These are phyloP conservation scores for Catunica adiposa DNA, from an alignment of 2,329 filamentous ascomycete genomes.

Conservation along the genomic window DNA sequence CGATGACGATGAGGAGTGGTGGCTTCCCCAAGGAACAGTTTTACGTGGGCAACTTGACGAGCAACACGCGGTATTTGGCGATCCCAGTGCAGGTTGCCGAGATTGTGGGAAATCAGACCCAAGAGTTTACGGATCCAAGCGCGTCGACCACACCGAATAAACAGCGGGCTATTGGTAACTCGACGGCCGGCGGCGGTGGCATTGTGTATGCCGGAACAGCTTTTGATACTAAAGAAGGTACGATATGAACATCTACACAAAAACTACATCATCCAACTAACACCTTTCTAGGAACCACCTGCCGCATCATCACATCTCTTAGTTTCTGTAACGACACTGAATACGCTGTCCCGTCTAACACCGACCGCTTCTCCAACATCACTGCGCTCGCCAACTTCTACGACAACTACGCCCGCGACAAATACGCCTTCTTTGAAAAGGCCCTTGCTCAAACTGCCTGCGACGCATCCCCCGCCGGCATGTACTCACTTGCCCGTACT, in stretches of 20 bases:
- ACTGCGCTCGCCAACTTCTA: constrained; percentile 54
- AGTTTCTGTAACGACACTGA: constrained; percentile 76
- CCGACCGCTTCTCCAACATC: constrained; percentile 40
- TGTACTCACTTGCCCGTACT: constrained; percentile 63
- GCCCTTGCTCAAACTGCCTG: constrained; percentile 74
- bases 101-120: constrained; percentile 28
- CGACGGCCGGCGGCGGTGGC: constrained; percentile 49
- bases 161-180: not conserved
- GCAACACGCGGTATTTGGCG: constrained; percentile 53
- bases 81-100: constrained; percentile 50
- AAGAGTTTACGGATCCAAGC: constrained; percentile 17
- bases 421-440: constrained; percentile 65
- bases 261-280: not conserved
- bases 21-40: constrained; percentile 74
- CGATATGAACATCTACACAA: constrained; percentile 17
- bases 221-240: constrained; percentile 69
- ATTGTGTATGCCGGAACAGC: constrained; percentile 52
- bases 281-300: constrained; percentile 50
- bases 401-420: constrained; percentile 52
- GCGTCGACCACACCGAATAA: constrained; percentile 2
- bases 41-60: constrained; percentile 59
- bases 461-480: constrained; percentile 53
- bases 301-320: constrained; percentile 73
- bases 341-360: constrained; percentile 78
- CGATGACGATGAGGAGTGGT: constrained; percentile 52